phyloP scores from a whole-genome alignment of 2,329 filamentous ascomycete genomes.

The Fusarium penzigii region DNA sequence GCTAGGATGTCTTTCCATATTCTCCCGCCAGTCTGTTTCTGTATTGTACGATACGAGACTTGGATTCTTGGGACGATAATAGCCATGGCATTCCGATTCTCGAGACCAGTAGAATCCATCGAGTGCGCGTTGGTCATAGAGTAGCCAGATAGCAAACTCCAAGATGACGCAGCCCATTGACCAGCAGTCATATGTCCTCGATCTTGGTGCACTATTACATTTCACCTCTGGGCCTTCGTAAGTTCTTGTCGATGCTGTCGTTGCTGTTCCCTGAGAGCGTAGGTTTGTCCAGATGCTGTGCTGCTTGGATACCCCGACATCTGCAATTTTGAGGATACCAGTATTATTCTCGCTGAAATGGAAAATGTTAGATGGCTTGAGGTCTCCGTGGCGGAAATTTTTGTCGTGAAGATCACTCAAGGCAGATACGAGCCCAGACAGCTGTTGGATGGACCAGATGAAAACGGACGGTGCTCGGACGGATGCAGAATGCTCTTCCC shows the following conservation, averaged over 20 bases:
- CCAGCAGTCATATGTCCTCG: conserved; percentile 33
- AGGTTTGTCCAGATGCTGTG: conserved; percentile 7
- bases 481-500: too few species aligned
- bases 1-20: too few species aligned
- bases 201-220: conserved; percentile 3
- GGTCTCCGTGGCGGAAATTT: conserved; percentile 16
- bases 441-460: too few species aligned
- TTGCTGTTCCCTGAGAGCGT: neutral
- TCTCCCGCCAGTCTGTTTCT: too few species aligned
- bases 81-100: too few species aligned
- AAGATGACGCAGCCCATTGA: conserved; percentile 33
- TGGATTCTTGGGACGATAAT: too few species aligned
- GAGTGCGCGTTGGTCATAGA: conserved; percentile 15
- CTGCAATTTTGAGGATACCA: conserved; percentile 16
- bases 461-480: too few species aligned
- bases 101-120: too few species aligned
- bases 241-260: neutral
- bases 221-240: neutral
- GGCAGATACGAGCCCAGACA: too few species aligned
- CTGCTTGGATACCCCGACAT: conserved; percentile 15
- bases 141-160: conserved; percentile 32
- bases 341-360: neutral
- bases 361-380: conserved; percentile 20
- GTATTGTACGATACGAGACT: too few species aligned
- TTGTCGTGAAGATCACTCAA: neutral